Percentiles rank a stretch among this genome's conserved stretches.
phyloP scores from a whole-genome alignment of 495 filamentous ascomycete genomes.

The Aspergillus baeticus region DNA sequence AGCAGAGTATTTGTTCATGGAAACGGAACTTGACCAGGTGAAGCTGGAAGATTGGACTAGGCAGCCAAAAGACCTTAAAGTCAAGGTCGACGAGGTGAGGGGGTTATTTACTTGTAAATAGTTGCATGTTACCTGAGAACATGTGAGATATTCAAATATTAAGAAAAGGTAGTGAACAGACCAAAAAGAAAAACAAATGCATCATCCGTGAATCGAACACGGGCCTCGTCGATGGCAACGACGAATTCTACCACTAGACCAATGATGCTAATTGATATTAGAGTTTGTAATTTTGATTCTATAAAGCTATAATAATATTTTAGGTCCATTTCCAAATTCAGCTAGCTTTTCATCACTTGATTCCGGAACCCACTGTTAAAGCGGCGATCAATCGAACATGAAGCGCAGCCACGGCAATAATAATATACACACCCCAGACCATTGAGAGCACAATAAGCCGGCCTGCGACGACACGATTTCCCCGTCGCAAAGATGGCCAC shows the following conservation, averaged over 20 bases:
- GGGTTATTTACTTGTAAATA: conserved; percentile 18
- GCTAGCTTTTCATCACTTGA: conserved; percentile 6
- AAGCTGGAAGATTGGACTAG: conserved; percentile 44
- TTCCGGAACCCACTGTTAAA: conserved; percentile 1
- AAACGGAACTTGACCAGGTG: conserved; percentile 31
- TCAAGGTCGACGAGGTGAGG: conserved; percentile 32
- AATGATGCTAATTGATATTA: conserved; percentile 48
- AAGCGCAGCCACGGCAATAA: not conserved
- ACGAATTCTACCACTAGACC: conserved; percentile 62
- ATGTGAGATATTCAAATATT: conserved; percentile 10
- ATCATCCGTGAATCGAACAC: conserved; percentile 60
- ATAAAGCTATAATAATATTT: no score
- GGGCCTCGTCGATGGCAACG: conserved; percentile 60
- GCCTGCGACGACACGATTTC: conserved; percentile 15
- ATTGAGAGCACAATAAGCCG: not conserved
- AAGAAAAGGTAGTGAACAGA: conserved; percentile 11
- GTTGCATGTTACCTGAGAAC: not conserved
- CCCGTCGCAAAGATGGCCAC: conserved; percentile 43
- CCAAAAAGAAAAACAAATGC: conserved; percentile 33
- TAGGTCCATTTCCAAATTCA: not conserved
- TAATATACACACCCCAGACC: not conserved
- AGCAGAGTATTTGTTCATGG: conserved; percentile 40
- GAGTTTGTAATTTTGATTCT: no score
- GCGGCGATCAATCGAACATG: conserved; percentile 6
- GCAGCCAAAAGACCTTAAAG: conserved; percentile 39